These are phyloP conservation scores for Encephalitozoon intestinalis DNA, from an alignment of 371 early-diverging fungal species.

Conservation along the genomic window DNA sequence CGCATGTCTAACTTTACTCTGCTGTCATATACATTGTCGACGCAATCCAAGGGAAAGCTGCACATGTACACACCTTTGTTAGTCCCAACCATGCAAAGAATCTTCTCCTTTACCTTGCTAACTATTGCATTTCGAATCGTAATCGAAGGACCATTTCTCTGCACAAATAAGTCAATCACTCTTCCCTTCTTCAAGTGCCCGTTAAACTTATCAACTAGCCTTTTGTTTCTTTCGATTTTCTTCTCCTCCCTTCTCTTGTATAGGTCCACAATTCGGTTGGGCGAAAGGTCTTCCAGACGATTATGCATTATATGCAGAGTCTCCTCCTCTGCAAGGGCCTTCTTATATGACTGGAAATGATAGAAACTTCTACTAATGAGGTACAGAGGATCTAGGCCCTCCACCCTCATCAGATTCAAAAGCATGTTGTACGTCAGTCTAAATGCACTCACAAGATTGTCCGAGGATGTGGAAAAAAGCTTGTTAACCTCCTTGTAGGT, in stretches of 20 bases:
- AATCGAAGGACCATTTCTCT: conserved; percentile 24
- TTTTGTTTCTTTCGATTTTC: conserved; percentile 12
- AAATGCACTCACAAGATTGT: conserved; percentile 88
- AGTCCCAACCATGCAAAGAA: conserved; percentile 6
- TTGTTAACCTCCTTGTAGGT: conserved; percentile 41
- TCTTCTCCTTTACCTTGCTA: neutral
- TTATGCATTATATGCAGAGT: conserved; percentile 22
- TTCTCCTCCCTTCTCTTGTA: conserved; percentile 1
- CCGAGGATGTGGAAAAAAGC: conserved; percentile 65
- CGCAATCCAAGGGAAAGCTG: neutral
- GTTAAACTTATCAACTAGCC: neutral
- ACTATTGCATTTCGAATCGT: conserved; percentile 36
- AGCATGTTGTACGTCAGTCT: conserved; percentile 97
- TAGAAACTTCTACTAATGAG: conserved; percentile 85
- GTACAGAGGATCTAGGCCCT: conserved; percentile 83
- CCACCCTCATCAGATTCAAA: conserved; percentile 87
- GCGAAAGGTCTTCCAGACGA: neutral
- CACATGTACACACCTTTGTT: conserved; percentile 4
- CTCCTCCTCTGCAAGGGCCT: conserved; percentile 31
- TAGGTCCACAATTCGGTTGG: neutral
- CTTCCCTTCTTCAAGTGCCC: conserved; percentile 33
- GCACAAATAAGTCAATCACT: conserved; percentile 45
- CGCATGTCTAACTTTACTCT: conserved; percentile 31
- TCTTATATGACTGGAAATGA: conserved; percentile 71
- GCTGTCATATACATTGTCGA: conserved; percentile 34